Conservation (phyloP, 108 stramenopile genomes). For the Cyclotella cryptica region DNA sequence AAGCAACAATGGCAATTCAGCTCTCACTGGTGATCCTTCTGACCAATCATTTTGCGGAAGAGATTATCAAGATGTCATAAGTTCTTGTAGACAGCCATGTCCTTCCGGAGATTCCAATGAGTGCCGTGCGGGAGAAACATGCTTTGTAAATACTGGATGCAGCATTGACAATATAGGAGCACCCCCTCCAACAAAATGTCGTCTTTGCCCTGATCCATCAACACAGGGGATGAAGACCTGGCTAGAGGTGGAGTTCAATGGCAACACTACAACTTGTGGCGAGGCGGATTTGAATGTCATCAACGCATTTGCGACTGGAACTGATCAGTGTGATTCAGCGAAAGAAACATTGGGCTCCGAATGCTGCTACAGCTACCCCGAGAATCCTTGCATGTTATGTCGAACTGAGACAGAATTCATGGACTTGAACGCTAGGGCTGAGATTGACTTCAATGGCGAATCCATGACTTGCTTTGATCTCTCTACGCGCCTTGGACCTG, state of each 20-base stretch:
- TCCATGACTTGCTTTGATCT: constrained; percentile 47
- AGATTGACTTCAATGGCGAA: constrained; percentile 45
- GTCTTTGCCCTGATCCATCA: constrained; percentile 52
- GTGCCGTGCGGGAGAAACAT: constrained; percentile 42
- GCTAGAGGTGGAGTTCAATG: constrained; percentile 44
- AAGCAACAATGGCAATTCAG: constrained; percentile 50
- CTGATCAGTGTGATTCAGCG: constrained; percentile 46
- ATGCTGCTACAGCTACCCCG: constrained; percentile 51
- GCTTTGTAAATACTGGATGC: constrained; percentile 54
- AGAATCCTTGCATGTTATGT: constrained; percentile 53
- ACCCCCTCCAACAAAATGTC: constrained; percentile 51
- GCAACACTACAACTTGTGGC: constrained; percentile 46
- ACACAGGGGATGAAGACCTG: constrained; percentile 58
- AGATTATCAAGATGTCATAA: constrained; percentile 52
- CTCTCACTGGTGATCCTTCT: constrained; percentile 40
- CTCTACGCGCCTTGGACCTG: constrained; percentile 43
- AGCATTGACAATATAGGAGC: constrained; percentile 52
- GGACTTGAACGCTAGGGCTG: constrained; percentile 41
- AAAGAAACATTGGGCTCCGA: constrained; percentile 39
- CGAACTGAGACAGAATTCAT: constrained; percentile 51
- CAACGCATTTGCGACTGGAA: constrained; percentile 33
- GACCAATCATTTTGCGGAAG: constrained; percentile 53
- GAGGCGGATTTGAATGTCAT: constrained; percentile 50
- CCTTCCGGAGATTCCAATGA: constrained; percentile 46
- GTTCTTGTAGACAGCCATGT: constrained; percentile 47